These are phyloP conservation scores for Phalaenopsis hybrid DNA, from an alignment of 116 monocot species.

Conservation along the genomic window DNA sequence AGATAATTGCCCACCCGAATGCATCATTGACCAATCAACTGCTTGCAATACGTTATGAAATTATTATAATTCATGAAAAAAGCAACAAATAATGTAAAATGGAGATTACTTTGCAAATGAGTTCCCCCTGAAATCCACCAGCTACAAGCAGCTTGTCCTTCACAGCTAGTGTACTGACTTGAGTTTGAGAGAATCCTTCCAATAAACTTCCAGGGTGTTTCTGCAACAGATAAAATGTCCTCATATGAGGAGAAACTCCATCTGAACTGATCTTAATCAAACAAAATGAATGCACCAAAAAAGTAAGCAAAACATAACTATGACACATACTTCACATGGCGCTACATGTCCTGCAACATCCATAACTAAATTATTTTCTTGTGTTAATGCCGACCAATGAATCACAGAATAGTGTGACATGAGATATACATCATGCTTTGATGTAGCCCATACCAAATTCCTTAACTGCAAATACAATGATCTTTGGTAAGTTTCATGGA, in stretches of 20 bases:
- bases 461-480: slow-evolving; percentile 21
- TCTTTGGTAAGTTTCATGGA: background rate
- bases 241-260: background rate
- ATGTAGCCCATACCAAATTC: slow-evolving; percentile 32
- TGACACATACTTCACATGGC: slow-evolving; percentile 38
- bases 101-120: slow-evolving; percentile 22
- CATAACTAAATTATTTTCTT: slow-evolving; percentile 24
- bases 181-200: slow-evolving; percentile 60
- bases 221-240: slow-evolving; percentile 21
- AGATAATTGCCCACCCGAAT: background rate
- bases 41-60: background rate
- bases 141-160: slow-evolving; percentile 61
- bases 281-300: background rate
- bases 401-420: slow-evolving; percentile 23
- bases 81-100: background rate
- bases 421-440: slow-evolving; percentile 28
- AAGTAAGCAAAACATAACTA: background rate
- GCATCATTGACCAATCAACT: background rate
- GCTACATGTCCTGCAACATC: slow-evolving; percentile 44
- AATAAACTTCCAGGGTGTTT: slow-evolving; percentile 55
- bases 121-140: slow-evolving; percentile 54
- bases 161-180: slow-evolving; percentile 64
- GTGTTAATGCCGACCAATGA: slow-evolving; percentile 35
- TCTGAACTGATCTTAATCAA: background rate
- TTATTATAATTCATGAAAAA: background rate